These are phyloP conservation scores for Strobilomyces dryophilus DNA, from an alignment of 768 basidiomycete species.

Conservation along the genomic window DNA sequence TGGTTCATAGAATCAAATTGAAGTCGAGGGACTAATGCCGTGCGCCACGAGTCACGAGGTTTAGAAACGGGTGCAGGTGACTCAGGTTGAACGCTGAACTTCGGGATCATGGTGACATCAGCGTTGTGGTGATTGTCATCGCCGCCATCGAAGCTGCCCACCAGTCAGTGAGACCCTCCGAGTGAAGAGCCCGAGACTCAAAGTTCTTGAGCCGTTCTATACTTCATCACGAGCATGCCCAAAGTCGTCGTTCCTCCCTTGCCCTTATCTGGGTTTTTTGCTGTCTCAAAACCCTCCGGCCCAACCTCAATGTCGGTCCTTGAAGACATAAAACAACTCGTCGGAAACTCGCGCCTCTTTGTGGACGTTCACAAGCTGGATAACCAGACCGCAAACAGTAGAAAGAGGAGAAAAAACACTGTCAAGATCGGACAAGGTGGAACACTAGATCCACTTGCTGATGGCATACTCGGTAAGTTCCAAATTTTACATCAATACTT, in stretches of 20 bases:
- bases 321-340: conserved; percentile 78
- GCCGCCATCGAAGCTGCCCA: too few relatives aligned
- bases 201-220: background rate
- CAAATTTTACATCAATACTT: background rate
- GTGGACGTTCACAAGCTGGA: conserved; percentile 53
- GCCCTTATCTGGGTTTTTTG: conserved; percentile 82
- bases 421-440: conserved; percentile 92
- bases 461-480: conserved; percentile 82
- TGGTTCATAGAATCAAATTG: too few relatives aligned
- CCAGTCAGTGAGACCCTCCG: too few relatives aligned
- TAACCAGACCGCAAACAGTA: conserved; percentile 44
- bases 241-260: conserved; percentile 49
- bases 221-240: conserved; percentile 49
- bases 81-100: too few relatives aligned
- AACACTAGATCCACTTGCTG: conserved; percentile 93
- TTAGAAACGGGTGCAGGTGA: too few relatives aligned
- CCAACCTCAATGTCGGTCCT: conserved; percentile 90
- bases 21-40: too few relatives aligned
- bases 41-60: too few relatives aligned
- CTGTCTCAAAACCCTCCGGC: conserved; percentile 86
- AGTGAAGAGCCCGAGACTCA: too few relatives aligned
- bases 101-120: too few relatives aligned
- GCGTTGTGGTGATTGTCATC: too few relatives aligned
- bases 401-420: conserved; percentile 35
- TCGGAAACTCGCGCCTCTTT: conserved; percentile 76